Base-by-base conservation (phyloP, 805 yeast genomes). In the Yarrowia osloensis region DNA sequence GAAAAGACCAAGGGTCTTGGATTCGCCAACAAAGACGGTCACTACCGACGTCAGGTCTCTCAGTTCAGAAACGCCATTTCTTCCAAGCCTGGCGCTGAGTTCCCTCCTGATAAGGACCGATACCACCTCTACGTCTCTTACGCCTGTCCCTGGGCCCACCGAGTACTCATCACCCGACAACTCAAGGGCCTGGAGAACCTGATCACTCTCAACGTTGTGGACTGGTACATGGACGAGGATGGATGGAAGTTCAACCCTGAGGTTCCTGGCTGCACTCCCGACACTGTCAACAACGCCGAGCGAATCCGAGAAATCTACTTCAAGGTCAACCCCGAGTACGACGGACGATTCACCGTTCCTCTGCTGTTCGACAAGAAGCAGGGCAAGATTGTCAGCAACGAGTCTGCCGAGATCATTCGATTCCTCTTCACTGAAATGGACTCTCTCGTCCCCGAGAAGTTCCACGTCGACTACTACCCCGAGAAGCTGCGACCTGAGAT, bases 71-170 rank as follows among this genome's bases (percentile, higher is more conserved):
- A 88, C 73, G 77, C 77, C 26, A 86, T 92, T 54, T 84, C 89
- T 2, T 71, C 82, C 1, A 79, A 79, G 29, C 81, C 85, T 1
- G 90, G 87, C 17, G 84, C 91, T 15, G 77, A 81, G 69, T 90
- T 86, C 75, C 80, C 86, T 19, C 91, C 97, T 4, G 97, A 91
- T 74, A 81, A 83, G 54, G 85, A 85, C 68, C 83, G 99, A 73
- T 94, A 94, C 75, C 97, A 93, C 77, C 82, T 92, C 67, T 93
- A 89, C 73, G 96, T 91, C 12, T 88, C 95, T 0, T 81, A 82
- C 59, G 97, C 97, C 1, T 94, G 99, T 78, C 98, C 99, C 4
- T 94, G 98, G 93, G 98, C 98, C 0, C 96, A 91, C 74, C 83
- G 98, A 70, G 86, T 93, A 0, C 80, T 93, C 68, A 88, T 91